These are phyloP conservation scores for Colletotrichum filicis DNA, from an alignment of 2,329 filamentous ascomycete species.

Conservation along the genomic window DNA sequence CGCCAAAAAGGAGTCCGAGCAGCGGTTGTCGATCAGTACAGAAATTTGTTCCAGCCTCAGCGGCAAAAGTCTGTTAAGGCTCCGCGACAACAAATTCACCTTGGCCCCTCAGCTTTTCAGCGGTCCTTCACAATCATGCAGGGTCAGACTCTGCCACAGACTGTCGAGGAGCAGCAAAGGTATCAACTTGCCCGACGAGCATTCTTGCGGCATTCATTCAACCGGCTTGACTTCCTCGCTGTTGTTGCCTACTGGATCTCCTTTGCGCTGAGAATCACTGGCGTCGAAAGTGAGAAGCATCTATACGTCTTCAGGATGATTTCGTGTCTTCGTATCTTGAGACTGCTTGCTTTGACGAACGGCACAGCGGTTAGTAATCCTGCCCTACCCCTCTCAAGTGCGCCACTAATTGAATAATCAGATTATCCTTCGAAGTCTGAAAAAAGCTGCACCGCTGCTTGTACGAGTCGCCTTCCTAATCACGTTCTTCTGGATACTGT, in stretches of 20 bases:
- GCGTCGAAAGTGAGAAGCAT: conserved; percentile 75
- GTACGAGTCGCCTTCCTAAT: conserved; percentile 95
- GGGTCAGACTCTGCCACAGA: conserved; percentile 68
- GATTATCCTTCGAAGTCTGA: conserved; percentile 94
- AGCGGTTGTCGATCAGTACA: conserved; percentile 80
- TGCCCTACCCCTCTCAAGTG: neutral
- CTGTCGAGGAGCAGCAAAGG: conserved; percentile 81
- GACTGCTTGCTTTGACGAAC: conserved; percentile 90
- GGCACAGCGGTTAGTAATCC: conserved; percentile 80
- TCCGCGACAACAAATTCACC: conserved; percentile 56
- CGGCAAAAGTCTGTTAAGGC: conserved; percentile 74
- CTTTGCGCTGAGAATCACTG: conserved; percentile 77
- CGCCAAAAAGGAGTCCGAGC: conserved; percentile 78
- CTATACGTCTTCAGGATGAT: conserved; percentile 96
- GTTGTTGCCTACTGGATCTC: conserved; percentile 96
- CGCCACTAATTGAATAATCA: conserved; percentile 46
- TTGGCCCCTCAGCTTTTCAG: conserved; percentile 73
- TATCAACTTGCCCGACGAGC: conserved; percentile 89
- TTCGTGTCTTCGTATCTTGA: conserved; percentile 91
- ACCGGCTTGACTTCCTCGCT: conserved; percentile 92
- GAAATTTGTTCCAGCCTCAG: conserved; percentile 83
- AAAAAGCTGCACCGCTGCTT: conserved; percentile 91
- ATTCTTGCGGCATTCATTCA: conserved; percentile 95
- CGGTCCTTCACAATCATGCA: conserved; percentile 84
- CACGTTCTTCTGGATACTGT: conserved; percentile 96